Evolutionary conservation across 2,329 filamentous ascomycete species (phyloP).

Genomic region (Hypomyces perniciosus): DNA sequence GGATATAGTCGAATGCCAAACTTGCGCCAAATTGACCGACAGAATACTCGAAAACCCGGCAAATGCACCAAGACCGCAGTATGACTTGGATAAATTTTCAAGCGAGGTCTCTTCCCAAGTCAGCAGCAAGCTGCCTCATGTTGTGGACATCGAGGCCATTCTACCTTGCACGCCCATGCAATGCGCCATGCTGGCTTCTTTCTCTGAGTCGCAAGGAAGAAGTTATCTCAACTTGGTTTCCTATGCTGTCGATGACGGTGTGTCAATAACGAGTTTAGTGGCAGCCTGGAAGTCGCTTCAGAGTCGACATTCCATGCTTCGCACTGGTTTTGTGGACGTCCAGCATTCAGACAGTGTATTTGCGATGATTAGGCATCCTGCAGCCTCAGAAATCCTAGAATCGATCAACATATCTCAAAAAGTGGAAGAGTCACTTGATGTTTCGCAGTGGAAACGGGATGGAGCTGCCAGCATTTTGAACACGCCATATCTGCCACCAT

Average conservation of each 20-base stretch:
- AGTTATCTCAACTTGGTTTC: conserved; percentile 72
- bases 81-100: conserved; percentile 38
- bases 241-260: conserved; percentile 39
- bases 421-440: conserved; percentile 20
- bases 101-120: conserved; percentile 26
- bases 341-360: conserved; percentile 58
- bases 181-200: conserved; percentile 71
- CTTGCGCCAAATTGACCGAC: conserved; percentile 34
- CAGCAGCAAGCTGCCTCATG: conserved; percentile 10
- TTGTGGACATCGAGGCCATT: conserved; percentile 46
- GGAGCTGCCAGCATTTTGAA: conserved; percentile 29
- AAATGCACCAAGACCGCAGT: conserved; percentile 12
- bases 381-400: not conserved
- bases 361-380: conserved; percentile 62
- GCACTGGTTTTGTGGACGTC: conserved; percentile 64
- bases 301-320: conserved; percentile 61
- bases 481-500: conserved; percentile 51
- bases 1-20: conserved; percentile 65
- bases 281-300: conserved; percentile 55
- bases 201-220: conserved; percentile 57
- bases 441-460: conserved; percentile 33
- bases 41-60: conserved; percentile 18
- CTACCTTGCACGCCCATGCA: conserved; percentile 78
- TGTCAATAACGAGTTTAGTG: conserved; percentile 38
- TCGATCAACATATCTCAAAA: not conserved